Evolutionary conservation across 805 yeast species (phyloP).

Genomic region (Priceomyces fermenticarens): DNA sequence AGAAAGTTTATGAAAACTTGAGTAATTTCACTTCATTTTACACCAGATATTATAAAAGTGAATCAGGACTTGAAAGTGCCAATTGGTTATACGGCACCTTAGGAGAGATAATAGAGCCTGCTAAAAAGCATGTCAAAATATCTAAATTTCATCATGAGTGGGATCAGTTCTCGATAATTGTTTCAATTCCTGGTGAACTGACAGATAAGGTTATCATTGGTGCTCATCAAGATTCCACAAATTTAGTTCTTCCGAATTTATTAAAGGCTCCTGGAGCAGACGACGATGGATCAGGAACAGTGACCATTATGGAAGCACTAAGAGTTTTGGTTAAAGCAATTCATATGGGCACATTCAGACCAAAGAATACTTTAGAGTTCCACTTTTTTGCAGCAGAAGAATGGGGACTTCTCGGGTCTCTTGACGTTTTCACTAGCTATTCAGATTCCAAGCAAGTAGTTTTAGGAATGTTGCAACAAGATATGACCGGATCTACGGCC

Average conservation of each 20-base stretch:
- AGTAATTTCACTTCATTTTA: constrained; percentile 64
- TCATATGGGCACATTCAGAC: constrained; percentile 38
- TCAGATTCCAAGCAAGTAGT: constrained; percentile 45
- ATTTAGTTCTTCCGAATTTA: constrained; percentile 64
- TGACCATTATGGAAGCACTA: constrained; percentile 72
- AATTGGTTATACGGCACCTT: constrained; percentile 61
- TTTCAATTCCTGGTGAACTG: constrained; percentile 55
- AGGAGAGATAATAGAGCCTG: constrained; percentile 31
- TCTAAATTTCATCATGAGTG: constrained; percentile 63
- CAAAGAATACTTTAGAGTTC: constrained; percentile 78
- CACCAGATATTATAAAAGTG: constrained; percentile 74
- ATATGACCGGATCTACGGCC: constrained; percentile 82
- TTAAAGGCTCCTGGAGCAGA: constrained; percentile 91
- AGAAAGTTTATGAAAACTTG: constrained; percentile 50
- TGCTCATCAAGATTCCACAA: constrained; percentile 85
- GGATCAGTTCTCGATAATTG: constrained; percentile 76
- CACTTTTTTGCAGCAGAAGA: constrained; percentile 97
- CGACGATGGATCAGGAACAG: constrained; percentile 89
- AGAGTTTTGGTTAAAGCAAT: constrained; percentile 50
- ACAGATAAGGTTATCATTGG: constrained; percentile 69
- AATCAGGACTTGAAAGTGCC: constrained; percentile 68
- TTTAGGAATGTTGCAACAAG: constrained; percentile 87
- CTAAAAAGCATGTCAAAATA: constrained; percentile 30
- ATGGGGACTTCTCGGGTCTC: constrained; percentile 84
- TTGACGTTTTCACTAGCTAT: constrained; percentile 67